phyloP scores from a whole-genome alignment of 257 asterid species.

The Solanum arcanum region DNA sequence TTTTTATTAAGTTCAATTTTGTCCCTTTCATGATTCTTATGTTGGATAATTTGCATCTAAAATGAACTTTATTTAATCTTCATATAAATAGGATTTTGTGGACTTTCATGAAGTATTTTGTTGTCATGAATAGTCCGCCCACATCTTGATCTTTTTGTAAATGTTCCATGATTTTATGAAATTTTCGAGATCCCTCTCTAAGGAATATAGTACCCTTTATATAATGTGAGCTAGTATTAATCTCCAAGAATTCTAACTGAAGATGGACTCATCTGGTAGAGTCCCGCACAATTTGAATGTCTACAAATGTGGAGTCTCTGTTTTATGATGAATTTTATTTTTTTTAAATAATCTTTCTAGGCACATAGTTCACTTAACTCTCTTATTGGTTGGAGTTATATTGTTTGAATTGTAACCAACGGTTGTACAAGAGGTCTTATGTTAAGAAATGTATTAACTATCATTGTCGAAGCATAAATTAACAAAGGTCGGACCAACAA shows the following conservation, averaged over 20 bases:
- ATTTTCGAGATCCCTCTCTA: not conserved
- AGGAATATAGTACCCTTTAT: not conserved
- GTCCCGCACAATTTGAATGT: not conserved
- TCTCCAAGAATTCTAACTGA: not conserved
- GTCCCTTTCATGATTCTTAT: not conserved
- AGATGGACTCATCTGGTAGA: not conserved
- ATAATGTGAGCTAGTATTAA: not conserved
- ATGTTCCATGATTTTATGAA: not conserved
- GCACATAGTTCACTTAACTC: not conserved
- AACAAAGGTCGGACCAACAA: not conserved
- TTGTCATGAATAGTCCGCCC: not conserved
- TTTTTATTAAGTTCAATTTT: too few relatives aligned
- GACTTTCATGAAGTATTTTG: not conserved
- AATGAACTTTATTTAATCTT: too few relatives aligned
- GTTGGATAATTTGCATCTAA: not conserved
- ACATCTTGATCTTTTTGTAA: not conserved
- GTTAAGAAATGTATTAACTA: too few relatives aligned
- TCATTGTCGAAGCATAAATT: not conserved
- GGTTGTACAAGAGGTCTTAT: too few relatives aligned
- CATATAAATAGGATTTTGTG: not conserved
- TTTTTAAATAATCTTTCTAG: too few relatives aligned
- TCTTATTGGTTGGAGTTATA: not conserved
- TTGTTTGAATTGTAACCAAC: too few relatives aligned
- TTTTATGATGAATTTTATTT: too few relatives aligned
- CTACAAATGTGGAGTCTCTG: not conserved